phyloP scores from a whole-genome alignment of 169 alveolate species.

The Plasmodium falciparum region DNA sequence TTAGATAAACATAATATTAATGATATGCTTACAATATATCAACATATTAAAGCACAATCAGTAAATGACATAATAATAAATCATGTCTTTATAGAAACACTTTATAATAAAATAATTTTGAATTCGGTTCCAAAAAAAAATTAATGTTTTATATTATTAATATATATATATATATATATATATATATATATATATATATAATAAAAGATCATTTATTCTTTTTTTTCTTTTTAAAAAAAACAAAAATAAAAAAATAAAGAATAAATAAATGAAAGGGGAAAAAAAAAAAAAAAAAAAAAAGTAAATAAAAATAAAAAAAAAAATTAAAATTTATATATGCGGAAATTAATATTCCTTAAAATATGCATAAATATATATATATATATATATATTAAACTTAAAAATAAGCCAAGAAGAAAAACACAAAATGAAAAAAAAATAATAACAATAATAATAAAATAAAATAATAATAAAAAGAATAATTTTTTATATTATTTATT shows the following conservation, averaged over 20 bases:
- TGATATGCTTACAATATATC: constrained; percentile 38
- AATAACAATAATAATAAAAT: no score
- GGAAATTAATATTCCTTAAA: constrained; percentile 2
- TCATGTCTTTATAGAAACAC: constrained; percentile 35
- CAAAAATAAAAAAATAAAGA: background rate
- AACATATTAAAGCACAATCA: constrained; percentile 30
- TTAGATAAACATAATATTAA: constrained; percentile 46
- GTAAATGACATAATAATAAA: constrained; percentile 38
- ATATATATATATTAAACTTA: background rate
- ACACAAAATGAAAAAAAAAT: no score
- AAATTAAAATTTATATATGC: background rate
- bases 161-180: no score
- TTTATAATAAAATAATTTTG: constrained; percentile 37
- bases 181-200: no score
- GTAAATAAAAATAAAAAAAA: no score
- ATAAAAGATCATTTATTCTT: no score
- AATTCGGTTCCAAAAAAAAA: constrained; percentile 40
- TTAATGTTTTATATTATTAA: constrained; percentile 23
- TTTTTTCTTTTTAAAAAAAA: background rate
- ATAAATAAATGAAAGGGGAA: background rate
- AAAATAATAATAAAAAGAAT: no score
- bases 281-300: no score
- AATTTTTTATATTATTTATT: no score
- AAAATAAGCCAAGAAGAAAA: no score
- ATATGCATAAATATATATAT: background rate